Evolutionary conservation across 768 basidiomycete genomes (phyloP).

Genomic region (Terana coerulea): DNA sequence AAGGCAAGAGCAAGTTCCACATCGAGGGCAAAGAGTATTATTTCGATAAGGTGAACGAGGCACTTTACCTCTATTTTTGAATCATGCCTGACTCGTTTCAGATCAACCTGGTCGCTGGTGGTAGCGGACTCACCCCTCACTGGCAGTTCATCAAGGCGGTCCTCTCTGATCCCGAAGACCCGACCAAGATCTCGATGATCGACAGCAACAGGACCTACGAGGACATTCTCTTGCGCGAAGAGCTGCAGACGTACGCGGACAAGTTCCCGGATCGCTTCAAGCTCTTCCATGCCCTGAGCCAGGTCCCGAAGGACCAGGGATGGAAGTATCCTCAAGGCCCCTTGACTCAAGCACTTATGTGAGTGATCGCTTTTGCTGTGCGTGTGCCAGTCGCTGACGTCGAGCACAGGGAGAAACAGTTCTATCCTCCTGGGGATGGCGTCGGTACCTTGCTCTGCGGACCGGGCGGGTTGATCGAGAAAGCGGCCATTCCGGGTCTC

Average conservation of each 20-base stretch:
- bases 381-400: neutral
- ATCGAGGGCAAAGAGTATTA: constrained; percentile 17
- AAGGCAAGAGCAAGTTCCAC: constrained; percentile 15
- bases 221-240: constrained; percentile 18
- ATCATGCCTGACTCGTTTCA: neutral
- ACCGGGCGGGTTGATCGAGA: constrained; percentile 20
- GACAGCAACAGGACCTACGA: constrained; percentile 23
- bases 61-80: neutral
- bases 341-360: constrained; percentile 17
- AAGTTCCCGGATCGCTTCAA: constrained; percentile 16
- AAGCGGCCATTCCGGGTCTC: constrained; percentile 17
- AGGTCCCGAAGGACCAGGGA: constrained; percentile 2
- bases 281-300: constrained; percentile 18
- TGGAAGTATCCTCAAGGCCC: constrained; percentile 15
- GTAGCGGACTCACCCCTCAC: constrained; percentile 21
- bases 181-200: constrained; percentile 16
- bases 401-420: constrained; percentile 16
- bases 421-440: constrained; percentile 13
- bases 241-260: constrained; percentile 19
- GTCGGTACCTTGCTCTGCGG: constrained; percentile 19
- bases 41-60: constrained; percentile 13
- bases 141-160: constrained; percentile 23
- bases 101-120: constrained; percentile 23
- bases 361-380: neutral
- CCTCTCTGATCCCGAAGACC: constrained; percentile 15